Evolutionary conservation across 1,139 yeast species (phyloP), one percentile per base, ranked within the genome.

Genomic region (Pichia sp.): DNA sequence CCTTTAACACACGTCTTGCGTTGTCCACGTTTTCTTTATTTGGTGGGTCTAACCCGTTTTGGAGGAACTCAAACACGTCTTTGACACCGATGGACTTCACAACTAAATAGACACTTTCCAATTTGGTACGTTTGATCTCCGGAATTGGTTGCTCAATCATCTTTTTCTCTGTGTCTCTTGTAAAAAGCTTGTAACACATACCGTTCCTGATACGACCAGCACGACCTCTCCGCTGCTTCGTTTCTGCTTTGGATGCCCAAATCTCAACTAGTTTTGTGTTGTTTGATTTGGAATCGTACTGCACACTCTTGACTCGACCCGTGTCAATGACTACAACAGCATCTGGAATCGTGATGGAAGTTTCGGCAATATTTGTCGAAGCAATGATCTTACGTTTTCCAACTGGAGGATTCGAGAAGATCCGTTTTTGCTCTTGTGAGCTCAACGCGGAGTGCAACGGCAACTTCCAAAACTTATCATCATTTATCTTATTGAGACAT

Each of bases 121-220:
- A 64, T 33, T 95, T 79, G 0, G 92, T 80, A 49, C 97, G 70
- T 53, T 78, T 77, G 46, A 92, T 90, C 60, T 92, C 98, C 0
- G 98, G 97, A 23, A 84, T 71, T 1, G 96, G 95, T 52, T 83
- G 81, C 1, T 72, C 66, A 9, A 73, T 65, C 94, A 88, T 84
- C 36, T 64, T 64, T 4, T 64, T 58, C 53, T 79, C 81, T 0
- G 85, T 74, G 2, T 75, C 76, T 44, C 68, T 65, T 0, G 97
- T 82, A 62, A 78, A 92, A 40, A 92, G 62, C 58, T 85, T 90
- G 64, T 79, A 92, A 52, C 97, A 88, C 10, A 69, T 69, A 49
- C 98, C 98, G 32, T 71, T 72, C 29, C 81, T 75, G 16, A 90
- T 88, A 75, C 98, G 92, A 52, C 98, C 98, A n/a, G 97, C 94